Percentiles rank a stretch among this genome's conserved stretches.
These are phyloP conservation scores for Collybia sordida DNA, from an alignment of 768 basidiomycete genomes.

Conservation along the genomic window DNA sequence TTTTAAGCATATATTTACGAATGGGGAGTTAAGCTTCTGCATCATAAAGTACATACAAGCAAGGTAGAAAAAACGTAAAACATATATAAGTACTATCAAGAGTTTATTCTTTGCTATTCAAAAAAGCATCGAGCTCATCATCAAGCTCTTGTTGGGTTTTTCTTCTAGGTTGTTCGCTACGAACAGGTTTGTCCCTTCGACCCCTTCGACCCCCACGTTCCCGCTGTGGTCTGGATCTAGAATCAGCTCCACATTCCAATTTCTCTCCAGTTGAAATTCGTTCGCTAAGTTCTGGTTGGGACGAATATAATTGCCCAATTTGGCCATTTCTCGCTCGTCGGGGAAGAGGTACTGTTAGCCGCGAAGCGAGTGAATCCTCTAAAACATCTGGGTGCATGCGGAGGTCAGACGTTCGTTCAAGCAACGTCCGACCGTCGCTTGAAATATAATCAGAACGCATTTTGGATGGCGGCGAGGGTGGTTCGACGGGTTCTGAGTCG, in stretches of 20 bases:
- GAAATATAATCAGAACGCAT: constrained; percentile 69
- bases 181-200: constrained; percentile 31
- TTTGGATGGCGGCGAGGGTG: constrained; percentile 56
- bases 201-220: constrained; percentile 23
- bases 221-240: constrained; percentile 14
- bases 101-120: constrained; percentile 47
- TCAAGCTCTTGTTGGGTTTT: constrained; percentile 79
- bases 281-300: constrained; percentile 14
- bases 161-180: constrained; percentile 40
- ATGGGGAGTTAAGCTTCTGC: too few relatives aligned
- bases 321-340: constrained; percentile 33
- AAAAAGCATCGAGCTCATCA: constrained; percentile 79
- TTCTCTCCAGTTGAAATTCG: constrained; percentile 18
- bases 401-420: constrained; percentile 54
- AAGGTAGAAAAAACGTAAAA: background rate
- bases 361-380: constrained; percentile 35
- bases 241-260: constrained; percentile 15
- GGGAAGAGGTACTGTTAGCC: constrained; percentile 46
- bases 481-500: constrained; percentile 23
- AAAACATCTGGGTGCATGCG: constrained; percentile 34
- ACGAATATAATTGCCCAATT: constrained; percentile 19
- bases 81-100: background rate
- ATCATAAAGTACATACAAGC: too few relatives aligned
- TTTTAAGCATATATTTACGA: too few relatives aligned
- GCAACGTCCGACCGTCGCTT: constrained; percentile 46